phyloP scores from a whole-genome alignment of 1,284 basidiomycete species.

The Coniferiporia sulphurascens region DNA sequence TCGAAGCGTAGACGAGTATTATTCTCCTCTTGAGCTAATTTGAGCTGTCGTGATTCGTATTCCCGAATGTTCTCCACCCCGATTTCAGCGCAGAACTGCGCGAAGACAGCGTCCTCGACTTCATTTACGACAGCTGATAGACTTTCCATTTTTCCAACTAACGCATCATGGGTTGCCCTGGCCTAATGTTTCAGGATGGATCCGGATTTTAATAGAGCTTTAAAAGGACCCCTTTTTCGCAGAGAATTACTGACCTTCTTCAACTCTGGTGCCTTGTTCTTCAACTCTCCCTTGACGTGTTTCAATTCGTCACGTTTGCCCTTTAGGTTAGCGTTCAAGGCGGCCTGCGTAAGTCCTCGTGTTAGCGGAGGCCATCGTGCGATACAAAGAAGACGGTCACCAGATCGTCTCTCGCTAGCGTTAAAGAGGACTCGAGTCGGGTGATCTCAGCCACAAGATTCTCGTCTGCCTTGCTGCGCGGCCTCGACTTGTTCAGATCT shows the following conservation, averaged over 20 bases:
- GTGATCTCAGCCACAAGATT: conserved; percentile 71
- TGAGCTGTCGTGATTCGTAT: conserved; percentile 91
- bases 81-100: conserved; percentile 77
- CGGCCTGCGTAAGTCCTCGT: conserved; percentile 43
- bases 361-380: conserved; percentile 3
- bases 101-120: conserved; percentile 83
- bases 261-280: conserved; percentile 60
- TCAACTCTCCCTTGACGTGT: conserved; percentile 68
- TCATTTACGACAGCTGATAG: conserved; percentile 61
- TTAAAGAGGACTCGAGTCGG: conserved; percentile 71
- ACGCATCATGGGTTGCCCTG: conserved; percentile 44
- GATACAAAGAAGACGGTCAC: conserved; percentile 37
- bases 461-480: conserved; percentile 80
- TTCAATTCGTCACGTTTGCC: conserved; percentile 79
- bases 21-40: conserved; percentile 81
- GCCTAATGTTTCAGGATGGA: conserved; percentile 35
- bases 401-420: conserved; percentile 78
- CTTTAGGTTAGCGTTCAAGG: conserved; percentile 55
- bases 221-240: neutral
- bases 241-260: conserved; percentile 45
- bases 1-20: conserved; percentile 82
- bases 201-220: neutral
- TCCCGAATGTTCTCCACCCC: conserved; percentile 84
- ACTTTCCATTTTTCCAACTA: conserved; percentile 51
- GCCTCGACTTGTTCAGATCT: conserved; percentile 79